These are phyloP conservation scores for Rhizoclosmatium globosum DNA, from an alignment of 192 early-diverging fungal genomes.

Conservation along the genomic window DNA sequence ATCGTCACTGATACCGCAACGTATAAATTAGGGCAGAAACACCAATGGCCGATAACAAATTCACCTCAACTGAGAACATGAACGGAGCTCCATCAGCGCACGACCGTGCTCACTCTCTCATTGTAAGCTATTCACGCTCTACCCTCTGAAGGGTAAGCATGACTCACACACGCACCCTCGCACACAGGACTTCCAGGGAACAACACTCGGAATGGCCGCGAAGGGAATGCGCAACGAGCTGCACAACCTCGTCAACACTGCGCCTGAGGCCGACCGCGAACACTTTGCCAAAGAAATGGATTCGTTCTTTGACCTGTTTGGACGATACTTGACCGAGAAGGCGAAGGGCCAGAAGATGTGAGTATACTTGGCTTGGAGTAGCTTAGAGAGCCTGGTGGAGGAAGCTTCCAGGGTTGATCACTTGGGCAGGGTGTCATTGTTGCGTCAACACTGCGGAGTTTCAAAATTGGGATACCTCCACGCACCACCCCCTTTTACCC, in stretches of 20 bases:
- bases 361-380: background rate
- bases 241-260: constrained; percentile 64
- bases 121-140: background rate
- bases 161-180: background rate
- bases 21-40: too few relatives aligned
- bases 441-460: too few relatives aligned
- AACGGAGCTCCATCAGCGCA: background rate
- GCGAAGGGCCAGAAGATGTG: constrained; percentile 82
- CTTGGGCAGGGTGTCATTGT: background rate
- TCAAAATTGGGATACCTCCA: too few relatives aligned
- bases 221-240: constrained; percentile 82
- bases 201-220: constrained; percentile 58
- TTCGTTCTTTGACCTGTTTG: constrained; percentile 58
- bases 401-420: background rate
- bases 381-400: too few relatives aligned
- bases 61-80: background rate
- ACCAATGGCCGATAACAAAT: background rate
- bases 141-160: background rate
- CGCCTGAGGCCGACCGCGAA: constrained; percentile 65
- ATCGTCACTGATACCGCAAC: too few relatives aligned
- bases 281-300: constrained; percentile 57
- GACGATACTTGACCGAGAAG: constrained; percentile 84
- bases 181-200: constrained; percentile 60
- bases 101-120: constrained; percentile 32
- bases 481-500: background rate